Evolutionary conservation across 352 stramenopile genomes (phyloP).

Genomic region (Globisporangium paddicum): DNA sequence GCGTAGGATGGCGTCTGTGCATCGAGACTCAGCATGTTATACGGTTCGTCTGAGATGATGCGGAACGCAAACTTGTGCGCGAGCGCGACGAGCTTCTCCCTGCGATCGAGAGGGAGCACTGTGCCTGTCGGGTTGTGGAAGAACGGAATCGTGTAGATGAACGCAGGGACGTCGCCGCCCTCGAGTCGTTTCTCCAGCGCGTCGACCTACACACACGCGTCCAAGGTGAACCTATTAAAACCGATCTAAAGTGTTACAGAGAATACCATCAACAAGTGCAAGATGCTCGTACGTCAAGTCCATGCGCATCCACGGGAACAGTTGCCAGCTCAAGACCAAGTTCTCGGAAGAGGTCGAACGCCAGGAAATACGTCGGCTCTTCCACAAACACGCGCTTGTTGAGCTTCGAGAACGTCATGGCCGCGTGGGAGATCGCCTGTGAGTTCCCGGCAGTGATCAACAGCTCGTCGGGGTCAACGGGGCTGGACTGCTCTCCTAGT

Average conservation of each 20-base stretch:
- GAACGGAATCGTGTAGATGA: conserved; percentile 92
- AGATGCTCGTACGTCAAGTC: conserved; percentile 71
- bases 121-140: conserved; percentile 92
- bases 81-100: conserved; percentile 75
- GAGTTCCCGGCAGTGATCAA: conserved; percentile 91
- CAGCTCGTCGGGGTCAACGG: conserved; percentile 42
- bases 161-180: conserved; percentile 64
- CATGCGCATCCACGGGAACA: conserved; percentile 71
- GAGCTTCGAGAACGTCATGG: conserved; percentile 59
- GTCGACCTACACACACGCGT: conserved; percentile 34
- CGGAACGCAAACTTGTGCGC: conserved; percentile 76
- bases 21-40: conserved; percentile 89
- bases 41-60: conserved; percentile 92
- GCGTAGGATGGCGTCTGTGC: conserved; percentile 23
- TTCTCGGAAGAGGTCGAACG: conserved; percentile 88
- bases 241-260: background rate
- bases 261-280: background rate
- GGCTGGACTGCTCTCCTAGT: conserved; percentile 20
- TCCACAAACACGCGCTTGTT: conserved; percentile 90
- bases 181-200: conserved; percentile 64
- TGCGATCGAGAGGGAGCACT: conserved; percentile 62
- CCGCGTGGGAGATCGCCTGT: conserved; percentile 88
- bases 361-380: conserved; percentile 92
- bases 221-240: background rate
- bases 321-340: conserved; percentile 75